A percentile compares a stretch with the other conserved stretches of the same genome.
These are phyloP conservation scores for Digitaria exilis DNA, from an alignment of 202 grass and related monocot genomes.

Conservation along the genomic window DNA sequence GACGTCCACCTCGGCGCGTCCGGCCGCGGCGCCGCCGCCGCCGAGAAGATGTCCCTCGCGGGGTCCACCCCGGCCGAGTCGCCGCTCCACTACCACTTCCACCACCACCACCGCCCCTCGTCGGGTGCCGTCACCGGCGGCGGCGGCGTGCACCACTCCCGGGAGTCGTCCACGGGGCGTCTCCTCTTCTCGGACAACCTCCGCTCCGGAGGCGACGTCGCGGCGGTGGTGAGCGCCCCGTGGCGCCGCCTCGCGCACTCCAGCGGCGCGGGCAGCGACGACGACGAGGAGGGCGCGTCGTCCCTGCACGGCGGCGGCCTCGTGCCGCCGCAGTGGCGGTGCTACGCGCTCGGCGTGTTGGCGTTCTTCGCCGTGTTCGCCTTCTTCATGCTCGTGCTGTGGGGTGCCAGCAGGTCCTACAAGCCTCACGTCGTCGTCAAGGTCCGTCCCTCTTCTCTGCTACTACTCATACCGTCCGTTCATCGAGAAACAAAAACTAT, in stretches of 20 bases:
- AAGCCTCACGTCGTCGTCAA: conserved; percentile 81
- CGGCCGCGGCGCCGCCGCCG: conserved; percentile 38
- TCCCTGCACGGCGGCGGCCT: neutral
- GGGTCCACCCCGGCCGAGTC: conserved; percentile 79
- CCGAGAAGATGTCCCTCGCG: conserved; percentile 69
- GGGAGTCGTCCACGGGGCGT: conserved; percentile 82
- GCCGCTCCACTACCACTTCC: conserved; percentile 73
- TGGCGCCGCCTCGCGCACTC: conserved; percentile 64
- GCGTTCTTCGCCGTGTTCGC: conserved; percentile 77
- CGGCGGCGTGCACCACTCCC: conserved; percentile 75
- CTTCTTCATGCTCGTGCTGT: conserved; percentile 86
- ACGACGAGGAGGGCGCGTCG: conserved; percentile 36
- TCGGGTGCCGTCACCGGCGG: conserved; percentile 4
- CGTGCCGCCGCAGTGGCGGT: conserved; percentile 42
- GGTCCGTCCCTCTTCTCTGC: conserved; percentile 37
- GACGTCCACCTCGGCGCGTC: conserved; percentile 55
- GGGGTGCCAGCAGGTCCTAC: conserved; percentile 91
- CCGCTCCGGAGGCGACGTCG: conserved; percentile 45
- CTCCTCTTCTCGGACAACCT: conserved; percentile 79
- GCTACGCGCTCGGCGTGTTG: conserved; percentile 62
- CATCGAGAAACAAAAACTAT: neutral
- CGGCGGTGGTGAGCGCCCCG: conserved; percentile 17
- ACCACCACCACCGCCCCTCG: conserved; percentile 39
- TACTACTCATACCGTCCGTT: neutral
- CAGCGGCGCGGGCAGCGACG: conserved; percentile 41